Evolutionary conservation across 768 basidiomycete species (phyloP).

Genomic region (Pleurotus ostreatus): DNA sequence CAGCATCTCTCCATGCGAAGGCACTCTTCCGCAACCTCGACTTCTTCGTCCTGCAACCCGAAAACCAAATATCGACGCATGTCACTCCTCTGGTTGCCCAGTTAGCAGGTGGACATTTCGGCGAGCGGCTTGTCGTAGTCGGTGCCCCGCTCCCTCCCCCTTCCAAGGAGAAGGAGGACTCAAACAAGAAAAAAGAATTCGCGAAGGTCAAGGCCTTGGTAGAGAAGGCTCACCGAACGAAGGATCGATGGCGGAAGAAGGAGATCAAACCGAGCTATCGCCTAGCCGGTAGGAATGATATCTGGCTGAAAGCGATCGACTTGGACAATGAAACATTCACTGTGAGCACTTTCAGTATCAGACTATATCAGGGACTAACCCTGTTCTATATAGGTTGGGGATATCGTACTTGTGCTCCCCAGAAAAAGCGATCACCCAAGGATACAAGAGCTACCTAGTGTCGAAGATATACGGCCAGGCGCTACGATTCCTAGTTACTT

Average conservation of each 20-base stretch:
- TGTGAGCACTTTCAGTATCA: slow-evolving; percentile 22
- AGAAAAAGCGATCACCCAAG: slow-evolving; percentile 25
- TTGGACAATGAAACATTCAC: slow-evolving; percentile 42
- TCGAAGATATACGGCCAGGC: slow-evolving; percentile 28
- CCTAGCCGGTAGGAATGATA: slow-evolving; percentile 28
- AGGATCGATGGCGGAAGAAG: slow-evolving; percentile 16
- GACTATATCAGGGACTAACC: not conserved
- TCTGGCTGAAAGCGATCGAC: slow-evolving; percentile 32
- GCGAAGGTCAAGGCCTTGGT: slow-evolving; percentile 26
- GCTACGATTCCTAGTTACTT: slow-evolving; percentile 54
- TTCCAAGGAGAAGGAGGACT: slow-evolving; percentile 16
- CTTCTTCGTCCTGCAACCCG: slow-evolving; percentile 47
- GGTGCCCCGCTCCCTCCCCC: slow-evolving; percentile 36
- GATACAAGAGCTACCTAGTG: slow-evolving; percentile 29
- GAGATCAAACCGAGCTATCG: slow-evolving; percentile 17
- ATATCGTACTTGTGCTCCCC: slow-evolving; percentile 51
- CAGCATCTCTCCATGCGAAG: slow-evolving; percentile 10
- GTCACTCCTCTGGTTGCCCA: slow-evolving; percentile 59
- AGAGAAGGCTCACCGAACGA: slow-evolving; percentile 19
- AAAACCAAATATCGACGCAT: slow-evolving; percentile 51
- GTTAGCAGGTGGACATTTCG: slow-evolving; percentile 48
- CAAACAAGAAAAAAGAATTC: slow-evolving; percentile 21
- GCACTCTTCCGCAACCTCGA: slow-evolving; percentile 44
- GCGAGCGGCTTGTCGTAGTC: slow-evolving; percentile 50
- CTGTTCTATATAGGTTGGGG: slow-evolving; percentile 46